phyloP scores from a whole-genome alignment of 1,139 yeast species.

The Kodamaea suecica region DNA sequence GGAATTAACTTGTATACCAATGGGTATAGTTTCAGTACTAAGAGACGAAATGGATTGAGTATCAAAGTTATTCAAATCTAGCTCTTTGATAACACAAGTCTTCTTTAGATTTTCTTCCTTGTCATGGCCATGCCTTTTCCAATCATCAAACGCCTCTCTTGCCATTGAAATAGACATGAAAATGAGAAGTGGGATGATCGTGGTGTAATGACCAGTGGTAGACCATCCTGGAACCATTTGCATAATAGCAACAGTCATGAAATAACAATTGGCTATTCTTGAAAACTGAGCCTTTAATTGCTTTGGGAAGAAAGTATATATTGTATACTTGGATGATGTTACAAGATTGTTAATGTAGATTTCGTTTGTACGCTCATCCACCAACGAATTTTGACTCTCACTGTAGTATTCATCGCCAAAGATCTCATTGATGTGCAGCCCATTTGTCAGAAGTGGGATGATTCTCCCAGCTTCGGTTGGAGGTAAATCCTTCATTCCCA shows the following conservation, averaged over 20 bases:
- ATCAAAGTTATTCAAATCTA: constrained; percentile 28
- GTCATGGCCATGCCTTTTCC: constrained; percentile 82
- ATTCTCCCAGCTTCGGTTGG: constrained; percentile 69
- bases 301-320: constrained; percentile 80
- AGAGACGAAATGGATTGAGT: constrained; percentile 38
- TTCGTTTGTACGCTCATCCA: constrained; percentile 67
- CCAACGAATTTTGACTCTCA: constrained; percentile 25
- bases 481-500: constrained; percentile 44
- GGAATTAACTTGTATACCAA: background rate
- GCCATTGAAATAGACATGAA: constrained; percentile 89
- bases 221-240: constrained; percentile 98
- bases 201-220: constrained; percentile 94
- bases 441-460: constrained; percentile 59
- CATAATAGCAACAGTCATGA: constrained; percentile 81
- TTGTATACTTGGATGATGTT: constrained; percentile 83
- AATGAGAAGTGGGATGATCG: constrained; percentile 81
- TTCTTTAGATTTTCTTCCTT: constrained; percentile 73
- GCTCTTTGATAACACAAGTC: constrained; percentile 42
- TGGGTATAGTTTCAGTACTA: constrained; percentile 30
- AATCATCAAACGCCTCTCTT: constrained; percentile 92
- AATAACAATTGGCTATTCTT: constrained; percentile 84
- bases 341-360: constrained; percentile 68
- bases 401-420: constrained; percentile 32
- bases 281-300: constrained; percentile 90
- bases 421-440: constrained; percentile 25